Evolutionary conservation across 768 basidiomycete species (phyloP).

Genomic region (Rhizopogon vulgaris): DNA sequence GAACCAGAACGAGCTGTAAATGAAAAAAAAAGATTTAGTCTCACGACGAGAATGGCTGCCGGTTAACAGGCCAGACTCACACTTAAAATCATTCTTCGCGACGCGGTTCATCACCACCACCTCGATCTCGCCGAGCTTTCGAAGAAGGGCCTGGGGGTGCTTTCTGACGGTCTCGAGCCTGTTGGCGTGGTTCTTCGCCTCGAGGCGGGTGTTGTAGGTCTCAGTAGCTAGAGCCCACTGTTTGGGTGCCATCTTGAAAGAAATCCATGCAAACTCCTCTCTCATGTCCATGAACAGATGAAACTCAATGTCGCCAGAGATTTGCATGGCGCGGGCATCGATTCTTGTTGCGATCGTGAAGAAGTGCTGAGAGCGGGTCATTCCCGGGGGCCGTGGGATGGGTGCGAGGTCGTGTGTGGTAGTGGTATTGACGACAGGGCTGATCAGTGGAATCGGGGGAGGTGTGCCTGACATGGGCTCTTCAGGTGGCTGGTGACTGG

Average conservation of each 20-base stretch:
- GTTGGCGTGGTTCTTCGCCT: background rate
- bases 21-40: background rate
- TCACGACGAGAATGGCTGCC: background rate
- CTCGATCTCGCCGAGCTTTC: conserved; percentile 8
- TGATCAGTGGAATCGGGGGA: background rate
- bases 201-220: conserved; percentile 8
- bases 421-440: background rate
- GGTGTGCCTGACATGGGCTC: too few relatives aligned
- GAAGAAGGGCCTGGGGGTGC: conserved; percentile 7
- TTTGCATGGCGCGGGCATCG: conserved; percentile 3
- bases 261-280: conserved; percentile 9
- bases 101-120: conserved; percentile 3
- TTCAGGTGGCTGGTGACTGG: too few relatives aligned
- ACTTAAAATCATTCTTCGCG: conserved; percentile 6
- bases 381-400: background rate
- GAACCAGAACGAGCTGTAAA: background rate
- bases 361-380: conserved; percentile 1
- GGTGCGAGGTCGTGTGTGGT: background rate
- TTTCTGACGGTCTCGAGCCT: background rate
- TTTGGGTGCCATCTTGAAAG: conserved; percentile 13
- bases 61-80: conserved; percentile 3
- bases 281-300: conserved; percentile 19
- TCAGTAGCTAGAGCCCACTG: conserved; percentile 10
- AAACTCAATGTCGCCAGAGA: conserved; percentile 7
- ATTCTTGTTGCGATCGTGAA: conserved; percentile 1